A percentile compares a stretch with the other conserved stretches of the same genome.
These are phyloP conservation scores for Kappamyces sp. DNA, from an alignment of 192 early-diverging fungal genomes.

Conservation along the genomic window DNA sequence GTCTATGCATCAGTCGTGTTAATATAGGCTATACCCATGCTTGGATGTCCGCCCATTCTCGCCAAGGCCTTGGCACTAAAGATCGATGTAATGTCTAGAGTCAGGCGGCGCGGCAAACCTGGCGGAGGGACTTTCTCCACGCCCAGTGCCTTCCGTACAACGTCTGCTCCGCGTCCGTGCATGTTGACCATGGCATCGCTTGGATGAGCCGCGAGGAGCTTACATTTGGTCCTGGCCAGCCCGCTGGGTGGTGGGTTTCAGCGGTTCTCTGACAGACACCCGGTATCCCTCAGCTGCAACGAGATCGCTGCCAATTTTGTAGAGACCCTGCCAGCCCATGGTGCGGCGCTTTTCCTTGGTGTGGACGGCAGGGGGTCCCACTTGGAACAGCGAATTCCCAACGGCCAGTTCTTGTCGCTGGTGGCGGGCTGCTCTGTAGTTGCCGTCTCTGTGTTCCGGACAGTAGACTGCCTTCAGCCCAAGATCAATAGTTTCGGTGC, in stretches of 20 bases:
- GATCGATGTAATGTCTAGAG: not conserved
- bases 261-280: not conserved
- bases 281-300: not conserved
- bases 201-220: not conserved
- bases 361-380: not conserved
- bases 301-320: not conserved
- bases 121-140: slow-evolving; percentile 6
- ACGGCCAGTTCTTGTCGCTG: slow-evolving; percentile 8
- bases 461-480: slow-evolving; percentile 1
- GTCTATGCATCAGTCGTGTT: too few species aligned
- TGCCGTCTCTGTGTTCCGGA: not conserved
- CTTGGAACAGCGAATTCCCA: not conserved
- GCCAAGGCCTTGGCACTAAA: slow-evolving; percentile 4
- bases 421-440: not conserved
- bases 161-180: not conserved
- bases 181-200: not conserved
- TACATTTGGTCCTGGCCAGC: not conserved
- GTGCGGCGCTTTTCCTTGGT: not conserved
- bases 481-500: not conserved
- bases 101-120: not conserved
- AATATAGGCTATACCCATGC: too few species aligned
- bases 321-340: not conserved
- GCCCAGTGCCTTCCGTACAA: not conserved
- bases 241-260: not conserved
- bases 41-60: slow-evolving; percentile 9